phyloP scores from a whole-genome alignment of 352 stramenopile genomes.

The Phytophthora multivora region DNA sequence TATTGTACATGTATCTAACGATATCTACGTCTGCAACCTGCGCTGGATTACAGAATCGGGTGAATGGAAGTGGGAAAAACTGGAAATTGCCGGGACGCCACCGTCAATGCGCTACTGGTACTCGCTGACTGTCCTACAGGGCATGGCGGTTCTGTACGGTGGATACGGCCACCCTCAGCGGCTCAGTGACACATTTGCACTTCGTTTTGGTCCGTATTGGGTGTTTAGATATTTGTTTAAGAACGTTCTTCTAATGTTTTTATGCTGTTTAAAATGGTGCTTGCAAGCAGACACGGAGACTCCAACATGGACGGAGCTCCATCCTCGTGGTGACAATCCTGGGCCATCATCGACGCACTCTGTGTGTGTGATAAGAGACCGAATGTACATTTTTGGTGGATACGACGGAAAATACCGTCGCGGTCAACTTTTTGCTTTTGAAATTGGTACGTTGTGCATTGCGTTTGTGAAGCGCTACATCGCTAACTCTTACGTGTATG shows the following conservation, averaged over 20 bases:
- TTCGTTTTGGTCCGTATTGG: conserved; percentile 50
- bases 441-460: conserved; percentile 34
- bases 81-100: conserved; percentile 43
- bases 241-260: not conserved
- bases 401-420: conserved; percentile 65
- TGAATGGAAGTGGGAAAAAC: conserved; percentile 60
- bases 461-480: not conserved
- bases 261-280: not conserved
- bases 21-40: not conserved
- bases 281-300: conserved; percentile 31
- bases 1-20: not conserved
- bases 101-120: conserved; percentile 74
- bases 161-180: conserved; percentile 59
- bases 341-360: conserved; percentile 58
- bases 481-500: conserved; percentile 2
- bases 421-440: conserved; percentile 50
- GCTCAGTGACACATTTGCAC: conserved; percentile 57
- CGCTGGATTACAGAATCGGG: conserved; percentile 26
- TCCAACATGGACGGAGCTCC: conserved; percentile 57
- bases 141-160: conserved; percentile 55
- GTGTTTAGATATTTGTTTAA: not conserved
- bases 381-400: conserved; percentile 71
- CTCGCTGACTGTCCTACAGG: conserved; percentile 47
- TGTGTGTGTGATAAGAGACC: conserved; percentile 46
- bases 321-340: conserved; percentile 47